Evolutionary conservation across 768 basidiomycete genomes (phyloP).

Genomic region (Boletus pseudo-olivaceus): DNA sequence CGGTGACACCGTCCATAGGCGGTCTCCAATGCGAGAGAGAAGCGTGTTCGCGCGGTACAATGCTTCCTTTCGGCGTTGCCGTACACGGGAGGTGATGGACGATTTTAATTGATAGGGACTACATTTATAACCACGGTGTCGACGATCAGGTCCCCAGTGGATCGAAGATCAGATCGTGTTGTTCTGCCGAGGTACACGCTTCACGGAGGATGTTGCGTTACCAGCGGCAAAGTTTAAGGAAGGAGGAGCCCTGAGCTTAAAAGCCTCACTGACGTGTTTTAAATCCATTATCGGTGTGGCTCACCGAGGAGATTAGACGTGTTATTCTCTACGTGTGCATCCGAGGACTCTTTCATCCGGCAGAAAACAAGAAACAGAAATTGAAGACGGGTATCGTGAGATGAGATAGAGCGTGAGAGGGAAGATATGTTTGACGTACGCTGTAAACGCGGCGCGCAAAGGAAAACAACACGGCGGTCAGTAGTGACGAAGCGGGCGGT

Average conservation of each 20-base stretch:
- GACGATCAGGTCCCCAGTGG: constrained; percentile 28
- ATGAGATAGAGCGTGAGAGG: neutral
- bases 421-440: neutral
- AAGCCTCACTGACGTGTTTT: constrained; percentile 18
- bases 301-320: constrained; percentile 8
- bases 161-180: constrained; percentile 30
- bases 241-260: constrained; percentile 4
- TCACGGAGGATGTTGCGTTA: constrained; percentile 20
- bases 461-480: neutral
- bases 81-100: constrained; percentile 10
- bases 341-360: neutral
- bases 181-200: constrained; percentile 19
- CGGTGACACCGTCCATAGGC: neutral
- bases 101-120: constrained; percentile 22
- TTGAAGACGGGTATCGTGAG: neutral
- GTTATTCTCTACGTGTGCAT: neutral
- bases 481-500: neutral
- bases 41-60: neutral
- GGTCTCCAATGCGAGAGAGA: neutral
- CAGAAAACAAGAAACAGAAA: too few relatives aligned
- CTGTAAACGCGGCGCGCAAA: neutral
- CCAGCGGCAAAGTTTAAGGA: constrained; percentile 6
- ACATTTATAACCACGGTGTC: neutral
- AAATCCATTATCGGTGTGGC: neutral
- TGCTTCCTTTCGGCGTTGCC: constrained; percentile 4